Evolutionary conservation across 768 basidiomycete species (phyloP).

Genomic region (Russula sp.): DNA sequence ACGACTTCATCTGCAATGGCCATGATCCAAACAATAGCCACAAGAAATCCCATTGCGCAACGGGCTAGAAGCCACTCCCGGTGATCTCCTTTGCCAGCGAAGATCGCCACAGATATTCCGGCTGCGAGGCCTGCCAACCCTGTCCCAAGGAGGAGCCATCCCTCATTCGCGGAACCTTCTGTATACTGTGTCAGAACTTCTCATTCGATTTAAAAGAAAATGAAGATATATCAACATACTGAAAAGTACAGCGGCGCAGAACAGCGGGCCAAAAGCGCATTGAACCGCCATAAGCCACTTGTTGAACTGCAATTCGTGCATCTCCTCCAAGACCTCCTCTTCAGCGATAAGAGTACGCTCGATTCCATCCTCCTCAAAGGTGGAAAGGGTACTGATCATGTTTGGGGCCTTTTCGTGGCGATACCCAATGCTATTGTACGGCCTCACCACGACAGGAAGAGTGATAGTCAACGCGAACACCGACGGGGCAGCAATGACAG

Average conservation of each 20-base stretch:
- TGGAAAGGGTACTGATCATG: slow-evolving; percentile 43
- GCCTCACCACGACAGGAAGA: slow-evolving; percentile 77
- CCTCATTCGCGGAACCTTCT: slow-evolving; percentile 42
- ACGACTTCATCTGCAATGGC: slow-evolving; percentile 96
- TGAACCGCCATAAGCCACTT: slow-evolving; percentile 85
- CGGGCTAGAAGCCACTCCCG: slow-evolving; percentile 55
- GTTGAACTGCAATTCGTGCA: slow-evolving; percentile 58
- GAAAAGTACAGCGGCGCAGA: slow-evolving; percentile 69
- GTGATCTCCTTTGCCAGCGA: slow-evolving; percentile 52
- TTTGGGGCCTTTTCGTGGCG: slow-evolving; percentile 37
- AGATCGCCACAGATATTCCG: slow-evolving; percentile 49
- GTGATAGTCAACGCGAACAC: slow-evolving; percentile 82
- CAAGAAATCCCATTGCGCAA: slow-evolving; percentile 86
- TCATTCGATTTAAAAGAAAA: neutral
- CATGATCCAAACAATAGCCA: slow-evolving; percentile 96
- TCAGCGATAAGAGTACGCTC: slow-evolving; percentile 66
- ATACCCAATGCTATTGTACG: slow-evolving; percentile 32
- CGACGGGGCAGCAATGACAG: slow-evolving; percentile 79
- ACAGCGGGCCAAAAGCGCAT: slow-evolving; percentile 74
- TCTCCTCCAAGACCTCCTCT: slow-evolving; percentile 61
- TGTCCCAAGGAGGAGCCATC: slow-evolving; percentile 49
- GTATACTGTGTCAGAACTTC: neutral
- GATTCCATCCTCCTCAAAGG: slow-evolving; percentile 71
- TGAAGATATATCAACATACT: slow-evolving; percentile 39
- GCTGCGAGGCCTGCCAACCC: slow-evolving; percentile 47